Conservation (phyloP, 2,329 filamentous ascomycete species). For the Claviceps digitariae region DNA sequence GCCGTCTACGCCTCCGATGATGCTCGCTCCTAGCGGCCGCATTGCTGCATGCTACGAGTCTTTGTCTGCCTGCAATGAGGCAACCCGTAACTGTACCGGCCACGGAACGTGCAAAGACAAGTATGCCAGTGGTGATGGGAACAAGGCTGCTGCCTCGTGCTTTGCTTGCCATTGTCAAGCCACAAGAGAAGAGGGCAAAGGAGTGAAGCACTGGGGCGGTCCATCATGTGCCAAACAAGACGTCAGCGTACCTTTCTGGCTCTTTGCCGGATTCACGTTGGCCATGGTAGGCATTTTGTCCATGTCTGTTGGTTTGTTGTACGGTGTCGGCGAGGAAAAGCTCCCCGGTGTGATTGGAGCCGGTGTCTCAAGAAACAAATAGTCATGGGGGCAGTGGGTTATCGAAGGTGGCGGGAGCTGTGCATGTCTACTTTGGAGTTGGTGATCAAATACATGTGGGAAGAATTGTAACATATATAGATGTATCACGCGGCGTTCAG, state of each 20-base stretch:
- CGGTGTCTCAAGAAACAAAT: slow-evolving; percentile 66
- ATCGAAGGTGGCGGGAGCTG: neutral
- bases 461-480: slow-evolving; percentile 7
- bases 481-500: slow-evolving; percentile 5
- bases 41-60: slow-evolving; percentile 66
- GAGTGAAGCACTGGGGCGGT: slow-evolving; percentile 69
- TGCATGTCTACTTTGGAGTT: slow-evolving; percentile 7
- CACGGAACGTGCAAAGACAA: slow-evolving; percentile 66
- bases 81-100: slow-evolving; percentile 67
- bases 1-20: slow-evolving; percentile 14
- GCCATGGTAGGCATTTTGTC: slow-evolving; percentile 53
- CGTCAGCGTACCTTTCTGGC: slow-evolving; percentile 76
- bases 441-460: neutral
- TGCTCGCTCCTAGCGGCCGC: slow-evolving; percentile 23
- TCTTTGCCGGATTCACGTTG: slow-evolving; percentile 65
- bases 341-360: slow-evolving; percentile 93
- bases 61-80: slow-evolving; percentile 50
- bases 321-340: slow-evolving; percentile 72
- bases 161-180: slow-evolving; percentile 65
- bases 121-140: slow-evolving; percentile 33
- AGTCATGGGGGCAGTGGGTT: neutral
- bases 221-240: slow-evolving; percentile 84
- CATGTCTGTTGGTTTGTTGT: slow-evolving; percentile 65
- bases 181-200: slow-evolving; percentile 41
- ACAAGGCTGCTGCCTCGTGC: slow-evolving; percentile 39